phyloP scores from a whole-genome alignment of 345 rosid species.

The Kernera saxatilis region DNA sequence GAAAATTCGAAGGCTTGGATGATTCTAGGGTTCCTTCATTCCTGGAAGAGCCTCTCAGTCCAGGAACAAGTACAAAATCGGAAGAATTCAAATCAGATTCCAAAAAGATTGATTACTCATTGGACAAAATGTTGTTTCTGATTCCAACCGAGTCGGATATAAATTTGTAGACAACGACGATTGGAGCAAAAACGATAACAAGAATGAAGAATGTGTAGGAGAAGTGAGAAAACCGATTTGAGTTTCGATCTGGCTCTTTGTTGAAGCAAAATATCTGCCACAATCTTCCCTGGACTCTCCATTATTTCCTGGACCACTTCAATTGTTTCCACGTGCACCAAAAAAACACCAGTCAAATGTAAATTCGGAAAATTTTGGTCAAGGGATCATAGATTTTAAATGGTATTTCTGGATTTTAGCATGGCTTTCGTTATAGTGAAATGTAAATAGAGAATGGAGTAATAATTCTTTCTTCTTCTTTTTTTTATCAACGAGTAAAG shows the following conservation, averaged over 20 bases:
- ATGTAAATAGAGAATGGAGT: neutral
- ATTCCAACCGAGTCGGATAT: neutral
- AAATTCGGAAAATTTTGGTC: neutral
- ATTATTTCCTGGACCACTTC: slow-evolving; percentile 18
- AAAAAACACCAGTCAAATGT: neutral
- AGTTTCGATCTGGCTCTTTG: neutral
- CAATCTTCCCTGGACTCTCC: neutral
- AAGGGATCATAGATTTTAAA: neutral
- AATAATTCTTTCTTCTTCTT: too few relatives aligned
- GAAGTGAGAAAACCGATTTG: neutral
- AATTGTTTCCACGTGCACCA: neutral
- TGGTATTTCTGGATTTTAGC: neutral
- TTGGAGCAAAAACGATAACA: neutral
- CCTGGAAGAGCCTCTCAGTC: neutral
- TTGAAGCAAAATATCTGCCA: slow-evolving; percentile 3
- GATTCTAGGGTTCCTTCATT: slow-evolving; percentile 8
- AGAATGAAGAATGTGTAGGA: neutral
- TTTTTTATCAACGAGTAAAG: too few relatives aligned
- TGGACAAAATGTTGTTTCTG: neutral
- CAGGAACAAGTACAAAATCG: neutral
- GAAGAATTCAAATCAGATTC: neutral
- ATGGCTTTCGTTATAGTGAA: neutral
- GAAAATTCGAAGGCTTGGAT: neutral
- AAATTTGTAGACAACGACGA: neutral
- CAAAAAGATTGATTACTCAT: neutral